Base-by-base conservation (phyloP, 2,329 filamentous ascomycete genomes). In the Ustilaginoidea virens region DNA sequence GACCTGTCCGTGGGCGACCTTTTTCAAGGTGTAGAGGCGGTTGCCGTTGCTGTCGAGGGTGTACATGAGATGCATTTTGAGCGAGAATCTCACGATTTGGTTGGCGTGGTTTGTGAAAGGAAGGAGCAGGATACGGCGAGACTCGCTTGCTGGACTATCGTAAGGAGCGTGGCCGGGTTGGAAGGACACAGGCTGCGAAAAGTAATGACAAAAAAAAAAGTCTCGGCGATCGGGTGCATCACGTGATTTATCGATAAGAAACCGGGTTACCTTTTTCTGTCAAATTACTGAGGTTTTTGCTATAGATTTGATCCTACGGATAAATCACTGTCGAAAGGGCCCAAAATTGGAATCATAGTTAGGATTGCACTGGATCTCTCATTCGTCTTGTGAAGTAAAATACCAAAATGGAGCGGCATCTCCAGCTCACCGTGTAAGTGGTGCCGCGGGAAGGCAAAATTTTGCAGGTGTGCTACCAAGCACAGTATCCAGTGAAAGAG, bases 1-100 rank as follows among this genome's bases (percentile, higher is more conserved):
- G 49, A 94, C 82, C 51, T 85, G 73, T 49, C 80, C 79, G 44
- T 74, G 66, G 45, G 69, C 63, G 42, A 92, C 72, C 65, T 96
- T 94, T 63, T 94, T 87, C 41, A 96, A 74, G 27, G 90, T 96
- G 69, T 96, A 98, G 47, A 79, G 61, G 55, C 87, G 83, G 65
- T 83, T 87, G 66, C 87, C 86, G 36, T 69, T 62, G 44, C 68
- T 55, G 56, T 85, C 80, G 60, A 86, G 63, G 39, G 80, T 90
- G 74, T 87, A 93, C 90, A 72, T 72, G 33, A 72, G 51, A 69
- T 72, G 67, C 67, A 72, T 71, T 28, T 26, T 31, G 26, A 9
- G 17, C 10, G 9, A 13, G 3, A 18, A 17, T 20, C 7, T 20
- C 7, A 20, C 7, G 19, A 11, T 20, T 20, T 20, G 19, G 7